phyloP scores from a whole-genome alignment of 2,329 filamentous ascomycete species.

The Hymenoscyphus fructigenus region DNA sequence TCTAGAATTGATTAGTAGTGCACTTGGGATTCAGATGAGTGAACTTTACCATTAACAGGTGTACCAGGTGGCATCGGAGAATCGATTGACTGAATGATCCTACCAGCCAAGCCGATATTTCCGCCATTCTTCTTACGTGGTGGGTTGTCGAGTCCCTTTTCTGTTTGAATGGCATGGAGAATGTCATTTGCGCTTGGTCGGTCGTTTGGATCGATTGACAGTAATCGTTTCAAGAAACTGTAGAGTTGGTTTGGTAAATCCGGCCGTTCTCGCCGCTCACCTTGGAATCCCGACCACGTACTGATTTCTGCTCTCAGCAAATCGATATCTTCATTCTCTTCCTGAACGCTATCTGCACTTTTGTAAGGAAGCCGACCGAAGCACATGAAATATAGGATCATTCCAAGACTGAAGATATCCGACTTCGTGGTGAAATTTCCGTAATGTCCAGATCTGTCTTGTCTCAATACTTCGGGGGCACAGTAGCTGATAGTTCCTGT shows the following conservation, averaged over 20 bases:
- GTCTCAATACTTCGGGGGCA: conserved; percentile 84
- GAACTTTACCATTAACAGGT: conserved; percentile 31
- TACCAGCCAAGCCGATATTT: conserved; percentile 27
- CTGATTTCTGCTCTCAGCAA: conserved; percentile 81
- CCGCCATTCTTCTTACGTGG: conserved; percentile 29
- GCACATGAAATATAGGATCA: conserved; percentile 98
- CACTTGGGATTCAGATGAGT: neutral
- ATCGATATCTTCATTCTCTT: conserved; percentile 91
- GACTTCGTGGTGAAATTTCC: conserved; percentile 97
- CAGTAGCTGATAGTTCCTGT: conserved; percentile 98
- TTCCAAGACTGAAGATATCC: conserved; percentile 95
- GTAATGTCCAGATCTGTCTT: conserved; percentile 67
- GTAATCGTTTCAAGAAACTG: conserved; percentile 74
- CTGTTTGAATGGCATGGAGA: conserved; percentile 44
- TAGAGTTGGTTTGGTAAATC: conserved; percentile 88
- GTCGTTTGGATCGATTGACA: conserved; percentile 73
- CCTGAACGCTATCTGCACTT: conserved; percentile 79
- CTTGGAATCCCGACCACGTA: conserved; percentile 82
- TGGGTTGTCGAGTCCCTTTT: conserved; percentile 34
- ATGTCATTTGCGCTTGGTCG: conserved; percentile 87
- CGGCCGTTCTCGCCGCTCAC: conserved; percentile 69
- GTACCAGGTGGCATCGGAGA: conserved; percentile 33
- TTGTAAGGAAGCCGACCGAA: conserved; percentile 85
- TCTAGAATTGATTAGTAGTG: conserved; percentile 22
- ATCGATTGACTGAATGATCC: conserved; percentile 36